A percentile compares a stretch with the other conserved stretches of the same genome.
phyloP scores from a whole-genome alignment of 2,329 filamentous ascomycete genomes.

The Ophiocordyceps australis region DNA sequence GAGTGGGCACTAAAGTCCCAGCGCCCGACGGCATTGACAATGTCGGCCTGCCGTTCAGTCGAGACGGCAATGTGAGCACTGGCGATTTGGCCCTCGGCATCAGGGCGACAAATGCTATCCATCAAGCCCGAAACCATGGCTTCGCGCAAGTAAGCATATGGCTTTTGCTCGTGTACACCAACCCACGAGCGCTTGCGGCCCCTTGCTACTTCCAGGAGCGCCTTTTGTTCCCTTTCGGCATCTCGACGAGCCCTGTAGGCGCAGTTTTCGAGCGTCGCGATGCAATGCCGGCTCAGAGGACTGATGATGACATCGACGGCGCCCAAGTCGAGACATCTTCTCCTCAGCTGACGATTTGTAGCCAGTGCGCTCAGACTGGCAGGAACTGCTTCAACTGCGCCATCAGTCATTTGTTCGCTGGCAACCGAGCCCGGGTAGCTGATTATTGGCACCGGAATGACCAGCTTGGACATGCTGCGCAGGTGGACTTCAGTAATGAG shows the following conservation, averaged over 20 bases:
- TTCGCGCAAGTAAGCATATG: conserved; percentile 77
- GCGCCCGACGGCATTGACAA: conserved; percentile 51
- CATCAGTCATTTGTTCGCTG: conserved; percentile 16
- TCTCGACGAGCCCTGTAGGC: conserved; percentile 71
- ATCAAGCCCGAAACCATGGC: conserved; percentile 87
- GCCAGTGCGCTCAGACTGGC: conserved; percentile 9
- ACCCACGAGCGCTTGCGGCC: conserved; percentile 84
- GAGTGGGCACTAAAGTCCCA: conserved; percentile 88
- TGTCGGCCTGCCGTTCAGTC: conserved; percentile 41
- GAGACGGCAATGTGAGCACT: conserved; percentile 51
- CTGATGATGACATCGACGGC: conserved; percentile 73
- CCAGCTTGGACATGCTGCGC: conserved; percentile 34
- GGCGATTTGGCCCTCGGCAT: conserved; percentile 41
- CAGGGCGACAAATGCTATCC: conserved; percentile 66
- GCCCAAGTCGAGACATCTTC: conserved; percentile 67
- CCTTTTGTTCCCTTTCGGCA: conserved; percentile 53
- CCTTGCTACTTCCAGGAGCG: conserved; percentile 52
- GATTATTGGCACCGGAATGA: conserved; percentile 37
- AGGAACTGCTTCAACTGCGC: conserved; percentile 16
- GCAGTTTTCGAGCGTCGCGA: conserved; percentile 63
- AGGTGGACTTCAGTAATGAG: conserved; percentile 39
- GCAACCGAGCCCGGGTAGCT: conserved; percentile 15
- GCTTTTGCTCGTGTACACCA: conserved; percentile 66
- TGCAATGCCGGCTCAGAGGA: conserved; percentile 55
- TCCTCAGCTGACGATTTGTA: conserved; percentile 26